Base-by-base conservation (phyloP, 2,329 filamentous ascomycete species). In the Ophiostoma sp. region DNA sequence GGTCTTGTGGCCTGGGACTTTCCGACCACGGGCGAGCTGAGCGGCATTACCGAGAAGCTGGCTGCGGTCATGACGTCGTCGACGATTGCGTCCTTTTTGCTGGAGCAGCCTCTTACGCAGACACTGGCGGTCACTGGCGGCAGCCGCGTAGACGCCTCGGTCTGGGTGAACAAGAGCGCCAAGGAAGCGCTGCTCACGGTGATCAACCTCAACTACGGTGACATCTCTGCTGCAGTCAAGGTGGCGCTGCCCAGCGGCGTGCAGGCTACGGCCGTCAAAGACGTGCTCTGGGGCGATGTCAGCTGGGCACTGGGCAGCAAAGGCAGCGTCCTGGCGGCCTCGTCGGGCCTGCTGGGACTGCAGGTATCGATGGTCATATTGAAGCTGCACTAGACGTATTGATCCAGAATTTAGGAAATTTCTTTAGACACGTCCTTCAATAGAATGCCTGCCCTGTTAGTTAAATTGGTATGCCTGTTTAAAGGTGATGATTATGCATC, bases 1-100 rank as follows among this genome's bases (percentile, higher is more conserved):
- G 60, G 60, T 10, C 60, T 64, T 33, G 60, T 64, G 31, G 60
- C 60, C 10, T 64, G 60, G 60, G 60, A 64, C 33, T 64, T 36
- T 23, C 60, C 60, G 31, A 64, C 60, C 1, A 64, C 60, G 31
- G 17, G 31, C 33, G 60, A 35, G 60, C 60, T 64, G 13, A 64
- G 60, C 20, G 60, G 31, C 17, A 36, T 64, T 17, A 64, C 60
- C 31, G 60, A 64, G 33, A 35, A 64, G 33, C 60, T 64, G 31
- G 60, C 60, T 3, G 33, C 60, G 3, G 60, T 64, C 17, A 64
- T 64, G 60, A 64, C 60, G 60, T 64, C 60, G 60, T 36, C 60
- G 2, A 64, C 31, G 23, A 36, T 64, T 31, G 60, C 60, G 15
- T 64, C 60, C 15, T 64, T 64, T 64, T 36, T 64, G 31, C 60